Evolutionary conservation across 2,329 filamentous ascomycete species (phyloP).

Genomic region (Exophiala mesophila): DNA sequence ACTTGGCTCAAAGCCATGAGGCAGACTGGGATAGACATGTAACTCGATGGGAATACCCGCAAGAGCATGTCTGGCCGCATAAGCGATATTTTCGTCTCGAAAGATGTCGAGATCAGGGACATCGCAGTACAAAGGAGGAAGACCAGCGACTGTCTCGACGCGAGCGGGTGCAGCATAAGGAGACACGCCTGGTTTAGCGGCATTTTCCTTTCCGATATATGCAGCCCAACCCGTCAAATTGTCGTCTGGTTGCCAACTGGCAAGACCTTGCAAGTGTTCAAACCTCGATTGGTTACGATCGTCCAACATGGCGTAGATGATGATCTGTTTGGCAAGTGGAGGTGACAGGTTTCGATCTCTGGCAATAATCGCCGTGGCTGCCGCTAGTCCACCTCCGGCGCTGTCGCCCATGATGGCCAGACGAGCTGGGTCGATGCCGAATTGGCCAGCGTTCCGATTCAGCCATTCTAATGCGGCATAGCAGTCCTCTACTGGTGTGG

Average conservation of each 20-base stretch:
- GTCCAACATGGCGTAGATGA: slow-evolving; percentile 47
- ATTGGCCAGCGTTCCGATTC: slow-evolving; percentile 18
- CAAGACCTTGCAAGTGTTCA: slow-evolving; percentile 31
- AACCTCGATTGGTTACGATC: slow-evolving; percentile 33
- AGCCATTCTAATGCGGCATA: slow-evolving; percentile 40
- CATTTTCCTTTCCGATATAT: slow-evolving; percentile 27
- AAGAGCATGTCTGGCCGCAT: slow-evolving; percentile 37
- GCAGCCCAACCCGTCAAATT: slow-evolving; percentile 41
- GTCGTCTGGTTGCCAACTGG: slow-evolving; percentile 35
- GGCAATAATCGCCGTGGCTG: slow-evolving; percentile 37
- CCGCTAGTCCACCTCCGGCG: slow-evolving; percentile 38
- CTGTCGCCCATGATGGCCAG: slow-evolving; percentile 38
- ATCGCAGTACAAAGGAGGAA: slow-evolving; percentile 44
- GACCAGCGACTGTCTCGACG: slow-evolving; percentile 31
- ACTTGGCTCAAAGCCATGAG: slow-evolving; percentile 38
- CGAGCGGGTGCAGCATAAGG: slow-evolving; percentile 36
- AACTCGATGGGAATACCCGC: slow-evolving; percentile 40
- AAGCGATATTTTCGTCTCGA: slow-evolving; percentile 38
- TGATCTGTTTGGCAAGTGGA: slow-evolving; percentile 37
- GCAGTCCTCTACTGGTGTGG: slow-evolving; percentile 37
- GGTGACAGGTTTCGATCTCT: slow-evolving; percentile 32
- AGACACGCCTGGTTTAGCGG: slow-evolving; percentile 26
- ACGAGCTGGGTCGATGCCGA: slow-evolving; percentile 33
- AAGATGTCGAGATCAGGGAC: slow-evolving; percentile 43
- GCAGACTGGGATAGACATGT: slow-evolving; percentile 41